phyloP scores from a whole-genome alignment of 2,329 filamentous ascomycete species.

The Fonsecaea monophora region DNA sequence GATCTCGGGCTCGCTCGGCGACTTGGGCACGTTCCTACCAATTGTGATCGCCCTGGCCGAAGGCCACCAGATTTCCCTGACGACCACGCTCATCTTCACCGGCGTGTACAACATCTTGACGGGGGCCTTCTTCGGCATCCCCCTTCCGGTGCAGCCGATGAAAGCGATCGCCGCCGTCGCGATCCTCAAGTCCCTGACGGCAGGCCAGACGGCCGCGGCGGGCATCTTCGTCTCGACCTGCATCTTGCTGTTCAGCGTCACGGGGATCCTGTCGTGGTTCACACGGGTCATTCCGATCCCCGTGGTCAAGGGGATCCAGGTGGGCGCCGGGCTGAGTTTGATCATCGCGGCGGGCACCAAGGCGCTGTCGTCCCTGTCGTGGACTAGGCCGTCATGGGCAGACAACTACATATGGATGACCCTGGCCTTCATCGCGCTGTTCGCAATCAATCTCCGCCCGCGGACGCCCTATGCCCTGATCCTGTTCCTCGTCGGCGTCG shows the following conservation, averaged over 20 bases:
- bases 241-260: constrained; percentile 78
- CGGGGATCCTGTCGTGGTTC: constrained; percentile 77
- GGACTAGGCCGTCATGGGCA: constrained; percentile 68
- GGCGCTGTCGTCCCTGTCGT: constrained; percentile 72
- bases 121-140: constrained; percentile 82
- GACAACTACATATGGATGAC: constrained; percentile 82
- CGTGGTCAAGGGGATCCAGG: constrained; percentile 92
- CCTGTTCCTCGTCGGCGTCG: constrained; percentile 71
- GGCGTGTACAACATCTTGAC: constrained; percentile 86
- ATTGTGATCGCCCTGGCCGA: constrained; percentile 85
- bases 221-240: constrained; percentile 78
- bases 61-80: constrained; percentile 78
- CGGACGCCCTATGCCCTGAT: constrained; percentile 79
- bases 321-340: constrained; percentile 85
- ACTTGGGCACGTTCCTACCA: constrained; percentile 87
- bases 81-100: constrained; percentile 83
- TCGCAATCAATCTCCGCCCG: constrained; percentile 69
- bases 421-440: constrained; percentile 73
- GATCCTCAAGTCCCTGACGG: constrained; percentile 71
- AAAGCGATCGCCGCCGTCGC: constrained; percentile 90
- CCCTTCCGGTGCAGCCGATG: constrained; percentile 88
- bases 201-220: constrained; percentile 77
- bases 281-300: constrained; percentile 79
- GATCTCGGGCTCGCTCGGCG: constrained; percentile 86
- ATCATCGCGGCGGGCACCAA: constrained; percentile 76